These are phyloP conservation scores for Blastomyces emzantsi DNA, from an alignment of 2,329 filamentous ascomycete genomes.

Conservation along the genomic window DNA sequence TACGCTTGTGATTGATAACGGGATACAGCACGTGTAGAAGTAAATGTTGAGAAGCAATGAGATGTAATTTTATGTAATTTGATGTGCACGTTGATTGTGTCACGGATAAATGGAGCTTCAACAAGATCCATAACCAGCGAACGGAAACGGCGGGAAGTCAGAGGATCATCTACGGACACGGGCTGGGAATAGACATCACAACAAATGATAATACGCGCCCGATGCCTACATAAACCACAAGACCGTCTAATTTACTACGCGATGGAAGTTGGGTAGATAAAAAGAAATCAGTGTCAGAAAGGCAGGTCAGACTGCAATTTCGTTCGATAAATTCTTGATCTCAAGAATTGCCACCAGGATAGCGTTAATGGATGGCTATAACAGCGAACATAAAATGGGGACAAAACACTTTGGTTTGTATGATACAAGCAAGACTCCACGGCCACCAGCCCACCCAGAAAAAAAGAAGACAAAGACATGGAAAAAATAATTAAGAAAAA, in stretches of 20 bases:
- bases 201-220: not conserved
- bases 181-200: not conserved
- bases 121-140: not conserved
- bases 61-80: no score
- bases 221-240: no score
- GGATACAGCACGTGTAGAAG: no score
- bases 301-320: not conserved
- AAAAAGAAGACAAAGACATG: not conserved
- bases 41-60: no score
- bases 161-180: not conserved
- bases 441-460: conserved; percentile 7
- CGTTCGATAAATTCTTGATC: not conserved
- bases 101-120: no score
- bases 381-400: not conserved
- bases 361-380: not conserved
- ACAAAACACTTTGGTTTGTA: conserved; percentile 1
- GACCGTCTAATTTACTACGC: not conserved
- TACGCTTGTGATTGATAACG: no score
- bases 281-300: not conserved
- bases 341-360: not conserved
- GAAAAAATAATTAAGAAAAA: not conserved
- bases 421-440: conserved; percentile 9
- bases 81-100: no score
- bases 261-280: not conserved
- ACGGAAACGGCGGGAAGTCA: not conserved